Evolutionary conservation across 306 rosid genomes (phyloP).

Genomic region (Fragaria nilgerrensis): DNA sequence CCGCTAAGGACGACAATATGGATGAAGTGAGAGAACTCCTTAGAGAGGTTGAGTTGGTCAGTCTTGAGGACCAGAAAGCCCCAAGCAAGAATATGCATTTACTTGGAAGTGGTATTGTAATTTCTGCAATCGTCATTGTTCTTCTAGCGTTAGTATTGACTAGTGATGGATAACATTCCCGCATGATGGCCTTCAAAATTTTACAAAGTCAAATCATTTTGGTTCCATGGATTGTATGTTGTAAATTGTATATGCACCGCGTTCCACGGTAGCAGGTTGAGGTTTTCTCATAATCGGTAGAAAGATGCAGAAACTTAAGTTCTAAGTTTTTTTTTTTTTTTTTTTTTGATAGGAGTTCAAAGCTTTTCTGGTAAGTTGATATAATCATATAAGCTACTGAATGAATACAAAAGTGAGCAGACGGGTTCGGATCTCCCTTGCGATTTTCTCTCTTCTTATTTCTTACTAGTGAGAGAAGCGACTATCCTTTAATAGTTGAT

Average conservation of each 20-base stretch:
- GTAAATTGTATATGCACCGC: background rate
- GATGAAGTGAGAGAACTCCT: constrained; percentile 81
- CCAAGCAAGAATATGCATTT: constrained; percentile 40
- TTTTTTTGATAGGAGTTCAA: too few species aligned
- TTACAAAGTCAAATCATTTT: background rate
- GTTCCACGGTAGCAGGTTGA: background rate
- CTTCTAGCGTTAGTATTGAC: constrained; percentile 70
- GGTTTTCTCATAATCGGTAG: constrained; percentile 4
- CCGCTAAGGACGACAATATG: constrained; percentile 84
- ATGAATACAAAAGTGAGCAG: background rate
- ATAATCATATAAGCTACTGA: background rate
- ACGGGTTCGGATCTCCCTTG: background rate
- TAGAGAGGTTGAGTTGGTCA: constrained; percentile 49
- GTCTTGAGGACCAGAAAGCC: constrained; percentile 44
- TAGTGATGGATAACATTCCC: constrained; percentile 52
- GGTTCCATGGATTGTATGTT: background rate
- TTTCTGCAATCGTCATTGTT: constrained; percentile 55
- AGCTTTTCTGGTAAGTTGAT: background rate
- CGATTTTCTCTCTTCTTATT: background rate
- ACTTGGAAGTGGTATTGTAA: constrained; percentile 44
- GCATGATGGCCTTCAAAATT: constrained; percentile 7
- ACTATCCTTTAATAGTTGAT: background rate
- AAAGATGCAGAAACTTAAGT: background rate
- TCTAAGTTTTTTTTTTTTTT: background rate
- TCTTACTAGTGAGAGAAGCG: too few species aligned